phyloP scores from a whole-genome alignment of 139 green algal genomes.

The Chlorella sp. region DNA sequence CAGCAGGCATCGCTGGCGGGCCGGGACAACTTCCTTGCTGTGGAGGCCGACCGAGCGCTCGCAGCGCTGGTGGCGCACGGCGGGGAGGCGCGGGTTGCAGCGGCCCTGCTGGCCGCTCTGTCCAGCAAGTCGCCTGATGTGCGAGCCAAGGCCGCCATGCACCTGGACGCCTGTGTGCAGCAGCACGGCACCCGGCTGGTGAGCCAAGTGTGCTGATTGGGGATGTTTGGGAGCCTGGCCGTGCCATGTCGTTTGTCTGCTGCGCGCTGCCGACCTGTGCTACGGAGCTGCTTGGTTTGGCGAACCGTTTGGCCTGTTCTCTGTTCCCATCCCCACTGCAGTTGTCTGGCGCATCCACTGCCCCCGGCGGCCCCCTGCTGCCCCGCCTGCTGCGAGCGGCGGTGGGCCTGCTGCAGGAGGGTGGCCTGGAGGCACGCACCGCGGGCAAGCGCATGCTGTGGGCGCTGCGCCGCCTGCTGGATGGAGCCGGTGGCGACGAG shows the following conservation, averaged over 20 bases:
- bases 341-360: neutral
- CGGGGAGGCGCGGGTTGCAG: constrained; percentile 43
- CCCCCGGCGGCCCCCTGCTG: constrained; percentile 12
- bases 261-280: no score
- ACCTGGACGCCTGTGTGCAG: constrained; percentile 66
- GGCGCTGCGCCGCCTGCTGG: constrained; percentile 25
- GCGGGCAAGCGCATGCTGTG: constrained; percentile 82
- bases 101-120: constrained; percentile 55
- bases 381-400: constrained; percentile 55
- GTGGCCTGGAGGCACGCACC: constrained; percentile 67
- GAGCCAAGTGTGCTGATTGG: constrained; percentile 52
- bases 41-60: constrained; percentile 75
- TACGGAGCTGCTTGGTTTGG: no score
- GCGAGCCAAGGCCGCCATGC: constrained; percentile 60
- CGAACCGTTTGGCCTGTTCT: no score
- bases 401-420: constrained; percentile 73
- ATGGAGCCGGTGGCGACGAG: neutral
- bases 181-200: constrained; percentile 47
- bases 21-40: constrained; percentile 83
- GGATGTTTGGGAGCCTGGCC: no score
- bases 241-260: no score
- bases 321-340: no score
- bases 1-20: constrained; percentile 65
- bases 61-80: constrained; percentile 50
- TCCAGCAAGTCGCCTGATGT: constrained; percentile 62